These are phyloP conservation scores for Xylaria sp. DNA, from an alignment of 2,329 filamentous ascomycete genomes.

Conservation along the genomic window DNA sequence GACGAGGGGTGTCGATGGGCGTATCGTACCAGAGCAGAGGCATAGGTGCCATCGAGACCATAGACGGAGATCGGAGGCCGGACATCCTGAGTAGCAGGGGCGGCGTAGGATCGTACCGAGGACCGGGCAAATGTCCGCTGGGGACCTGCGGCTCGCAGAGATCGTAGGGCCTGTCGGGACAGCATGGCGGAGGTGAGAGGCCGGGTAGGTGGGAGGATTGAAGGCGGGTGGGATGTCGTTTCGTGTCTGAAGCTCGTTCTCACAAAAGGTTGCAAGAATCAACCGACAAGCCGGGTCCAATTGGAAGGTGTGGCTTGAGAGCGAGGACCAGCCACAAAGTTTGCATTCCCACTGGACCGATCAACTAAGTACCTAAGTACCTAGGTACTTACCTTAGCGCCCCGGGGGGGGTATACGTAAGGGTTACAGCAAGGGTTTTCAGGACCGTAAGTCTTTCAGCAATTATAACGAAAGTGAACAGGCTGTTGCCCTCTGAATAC, in stretches of 20 bases:
- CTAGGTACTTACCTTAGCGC: background rate
- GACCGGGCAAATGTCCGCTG: conserved; percentile 66
- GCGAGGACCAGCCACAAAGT: conserved; percentile 21
- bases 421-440: no score
- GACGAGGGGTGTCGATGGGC: conserved; percentile 36
- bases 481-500: no score
- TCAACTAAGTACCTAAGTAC: no score
- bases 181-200: conserved; percentile 59
- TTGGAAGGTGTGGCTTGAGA: conserved; percentile 38
- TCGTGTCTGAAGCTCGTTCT: conserved; percentile 43
- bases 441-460: no score
- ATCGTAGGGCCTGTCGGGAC: conserved; percentile 68
- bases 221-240: conserved; percentile 37
- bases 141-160: conserved; percentile 67
- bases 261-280: conserved; percentile 45
- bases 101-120: conserved; percentile 80
- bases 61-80: conserved; percentile 92
- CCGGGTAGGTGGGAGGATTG: conserved; percentile 38
- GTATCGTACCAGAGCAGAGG: conserved; percentile 90
- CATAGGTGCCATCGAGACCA: conserved; percentile 97
- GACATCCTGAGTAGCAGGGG: conserved; percentile 70
- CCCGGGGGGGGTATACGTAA: no score
- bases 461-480: no score
- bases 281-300: conserved; percentile 44
- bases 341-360: background rate